Percentiles rank a stretch among this genome's conserved stretches.
These are phyloP conservation scores for Camellia japonica DNA, from an alignment of 148 eudicot genomes.

Conservation along the genomic window DNA sequence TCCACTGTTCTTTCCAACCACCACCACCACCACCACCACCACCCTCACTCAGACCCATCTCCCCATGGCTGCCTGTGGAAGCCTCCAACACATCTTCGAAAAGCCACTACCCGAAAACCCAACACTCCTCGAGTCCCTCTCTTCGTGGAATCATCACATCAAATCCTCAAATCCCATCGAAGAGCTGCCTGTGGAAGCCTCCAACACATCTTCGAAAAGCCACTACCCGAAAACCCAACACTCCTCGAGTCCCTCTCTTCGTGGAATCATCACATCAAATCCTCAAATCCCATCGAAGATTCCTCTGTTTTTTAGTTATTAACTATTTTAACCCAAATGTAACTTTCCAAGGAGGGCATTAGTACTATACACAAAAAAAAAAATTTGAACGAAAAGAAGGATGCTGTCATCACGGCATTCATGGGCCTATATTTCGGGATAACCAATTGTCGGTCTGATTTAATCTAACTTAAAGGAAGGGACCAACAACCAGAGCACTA, in stretches of 20 bases:
- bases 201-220: conserved; percentile 62
- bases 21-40: background rate
- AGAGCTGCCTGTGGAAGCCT: conserved; percentile 70
- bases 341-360: no score
- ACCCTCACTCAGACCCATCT: background rate
- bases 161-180: no score
- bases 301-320: conserved; percentile 12
- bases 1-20: conserved; percentile 4
- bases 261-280: conserved; percentile 39
- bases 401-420: no score
- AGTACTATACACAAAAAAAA: no score
- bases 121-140: conserved; percentile 45
- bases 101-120: conserved; percentile 50
- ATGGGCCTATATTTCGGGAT: no score
- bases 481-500: no score
- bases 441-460: no score
- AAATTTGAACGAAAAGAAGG: no score
- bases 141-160: conserved; percentile 47
- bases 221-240: conserved; percentile 46
- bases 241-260: conserved; percentile 51
- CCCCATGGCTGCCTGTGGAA: conserved; percentile 66
- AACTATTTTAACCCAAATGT: no score
- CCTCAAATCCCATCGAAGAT: conserved; percentile 40
- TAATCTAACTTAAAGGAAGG: no score
- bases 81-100: conserved; percentile 69